A percentile compares a stretch with the other conserved stretches of the same genome.
Evolutionary conservation across 305 asterid species (phyloP).

Genomic region (Salvia sclarea): DNA sequence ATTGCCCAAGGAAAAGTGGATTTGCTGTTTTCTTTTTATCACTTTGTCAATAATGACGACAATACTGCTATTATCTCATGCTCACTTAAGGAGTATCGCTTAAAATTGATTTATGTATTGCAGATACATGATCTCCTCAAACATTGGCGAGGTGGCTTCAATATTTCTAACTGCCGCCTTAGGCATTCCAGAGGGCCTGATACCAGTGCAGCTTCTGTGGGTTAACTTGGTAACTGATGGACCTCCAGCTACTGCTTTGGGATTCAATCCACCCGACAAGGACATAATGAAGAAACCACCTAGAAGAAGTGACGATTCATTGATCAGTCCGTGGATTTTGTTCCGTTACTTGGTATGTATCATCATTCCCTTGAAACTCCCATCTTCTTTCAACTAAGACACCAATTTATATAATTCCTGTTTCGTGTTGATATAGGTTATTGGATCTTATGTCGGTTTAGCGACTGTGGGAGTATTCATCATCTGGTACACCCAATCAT

Average conservation of each 20-base stretch:
- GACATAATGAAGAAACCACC: slow-evolving; percentile 87
- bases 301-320: slow-evolving; percentile 86
- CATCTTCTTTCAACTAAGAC: neutral
- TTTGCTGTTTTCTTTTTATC: neutral
- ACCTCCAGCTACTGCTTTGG: slow-evolving; percentile 95
- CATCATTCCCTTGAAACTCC: neutral
- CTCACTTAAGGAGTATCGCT: neutral
- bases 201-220: slow-evolving; percentile 98
- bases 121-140: slow-evolving; percentile 98
- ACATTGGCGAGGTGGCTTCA: slow-evolving; percentile 93
- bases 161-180: slow-evolving; percentile 93
- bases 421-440: slow-evolving; percentile 52
- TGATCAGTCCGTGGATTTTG: slow-evolving; percentile 92
- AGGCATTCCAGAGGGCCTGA: slow-evolving; percentile 96
- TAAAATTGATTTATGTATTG: slow-evolving; percentile 8
- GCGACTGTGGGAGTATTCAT: slow-evolving; percentile 91
- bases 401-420: slow-evolving; percentile 34
- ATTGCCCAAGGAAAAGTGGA: neutral
- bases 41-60: neutral
- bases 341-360: slow-evolving; percentile 78
- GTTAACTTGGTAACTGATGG: slow-evolving; percentile 97
- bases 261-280: slow-evolving; percentile 92
- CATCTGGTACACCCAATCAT: slow-evolving; percentile 82
- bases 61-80: neutral
- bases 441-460: slow-evolving; percentile 85